Evolutionary conservation across 345 rosid genomes (phyloP), one percentile per base, ranked within the genome.

Genomic region (Eucalyptus leucophloia): DNA sequence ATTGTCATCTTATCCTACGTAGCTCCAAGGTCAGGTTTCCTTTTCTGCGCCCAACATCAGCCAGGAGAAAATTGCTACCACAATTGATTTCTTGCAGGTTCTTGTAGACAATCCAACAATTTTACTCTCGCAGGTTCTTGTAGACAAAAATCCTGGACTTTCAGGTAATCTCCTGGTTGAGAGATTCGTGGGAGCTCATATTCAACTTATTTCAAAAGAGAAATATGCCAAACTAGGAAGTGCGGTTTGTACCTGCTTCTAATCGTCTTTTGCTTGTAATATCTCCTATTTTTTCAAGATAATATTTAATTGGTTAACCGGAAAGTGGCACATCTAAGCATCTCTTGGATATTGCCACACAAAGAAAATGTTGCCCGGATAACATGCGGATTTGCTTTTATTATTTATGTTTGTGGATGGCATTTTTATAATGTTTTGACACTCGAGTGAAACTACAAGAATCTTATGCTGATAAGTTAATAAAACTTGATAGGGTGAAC

Each of bases 181-280:
- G 44, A 42, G 44, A 42, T 42, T 42, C 7, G 44, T 5, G 7
- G 44, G 44, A 42, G 44, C 44, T 6, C 44, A 42, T 42, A 5
- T 42, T 42, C 44, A 42, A 42, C 44, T 42, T 42, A 42, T 42
- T 5, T 42, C 44, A 42, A 42, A 42, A 42, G 44, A 42, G 94
- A 97, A 96, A 91, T 98, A 96, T 92, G 93, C 95, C 9, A 91
- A 93, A 91, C 93, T 95, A 92, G 99, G 98, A 86, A 94, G 97
- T 89, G 94, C 90, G 97, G 99, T 96, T 88, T 90, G 95, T 94
- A 28, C 90, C 40, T 86, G 91, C 45, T 89, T 67, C n/a, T 86
- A 4, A 37, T 86, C 7, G 56, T 86, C 37, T 86, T 86, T 7
- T 86, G 87, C 51, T 49, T 49, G 34, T 86, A 12, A 28, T 49